phyloP scores from a whole-genome alignment of 805 yeast genomes.

The Suhomyces sp. region DNA sequence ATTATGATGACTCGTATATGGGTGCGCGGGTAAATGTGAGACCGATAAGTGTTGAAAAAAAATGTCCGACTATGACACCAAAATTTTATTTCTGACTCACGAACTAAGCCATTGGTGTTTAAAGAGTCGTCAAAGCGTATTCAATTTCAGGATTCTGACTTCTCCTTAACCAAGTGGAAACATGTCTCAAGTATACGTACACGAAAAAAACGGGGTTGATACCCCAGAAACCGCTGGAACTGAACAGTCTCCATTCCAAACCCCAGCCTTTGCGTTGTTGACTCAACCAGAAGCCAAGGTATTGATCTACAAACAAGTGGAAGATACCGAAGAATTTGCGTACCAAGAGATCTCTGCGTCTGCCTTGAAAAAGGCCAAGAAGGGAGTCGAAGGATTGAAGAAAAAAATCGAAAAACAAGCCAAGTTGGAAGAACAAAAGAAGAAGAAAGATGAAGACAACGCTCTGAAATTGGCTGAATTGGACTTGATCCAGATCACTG shows the following conservation, averaged over 20 bases:
- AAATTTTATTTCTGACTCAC: too few relatives aligned
- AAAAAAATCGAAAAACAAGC: constrained; percentile 74
- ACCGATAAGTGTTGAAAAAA: too few relatives aligned
- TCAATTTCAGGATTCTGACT: too few relatives aligned
- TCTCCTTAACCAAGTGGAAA: background rate
- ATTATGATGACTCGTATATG: too few relatives aligned
- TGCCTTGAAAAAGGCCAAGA: constrained; percentile 93
- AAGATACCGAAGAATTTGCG: constrained; percentile 49
- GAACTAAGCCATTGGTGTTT: background rate
- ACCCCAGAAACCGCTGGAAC: constrained; percentile 59
- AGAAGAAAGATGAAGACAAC: constrained; percentile 55
- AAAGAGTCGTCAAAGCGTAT: too few relatives aligned
- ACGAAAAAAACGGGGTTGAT: constrained; percentile 74
- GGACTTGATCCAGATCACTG: constrained; percentile 65
- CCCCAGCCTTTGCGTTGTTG: constrained; percentile 80
- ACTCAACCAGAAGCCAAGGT: constrained; percentile 53
- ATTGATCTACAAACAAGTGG: constrained; percentile 59
- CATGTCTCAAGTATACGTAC: constrained; percentile 58
- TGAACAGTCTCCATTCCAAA: constrained; percentile 67
- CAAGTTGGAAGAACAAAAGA: constrained; percentile 59
- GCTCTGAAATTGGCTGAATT: constrained; percentile 76
- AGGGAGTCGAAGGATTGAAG: constrained; percentile 88
- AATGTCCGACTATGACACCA: too few relatives aligned
- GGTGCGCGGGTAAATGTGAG: too few relatives aligned
- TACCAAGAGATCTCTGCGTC: constrained; percentile 82